phyloP scores from a whole-genome alignment of 805 yeast genomes.

The Candida loeiensis region DNA sequence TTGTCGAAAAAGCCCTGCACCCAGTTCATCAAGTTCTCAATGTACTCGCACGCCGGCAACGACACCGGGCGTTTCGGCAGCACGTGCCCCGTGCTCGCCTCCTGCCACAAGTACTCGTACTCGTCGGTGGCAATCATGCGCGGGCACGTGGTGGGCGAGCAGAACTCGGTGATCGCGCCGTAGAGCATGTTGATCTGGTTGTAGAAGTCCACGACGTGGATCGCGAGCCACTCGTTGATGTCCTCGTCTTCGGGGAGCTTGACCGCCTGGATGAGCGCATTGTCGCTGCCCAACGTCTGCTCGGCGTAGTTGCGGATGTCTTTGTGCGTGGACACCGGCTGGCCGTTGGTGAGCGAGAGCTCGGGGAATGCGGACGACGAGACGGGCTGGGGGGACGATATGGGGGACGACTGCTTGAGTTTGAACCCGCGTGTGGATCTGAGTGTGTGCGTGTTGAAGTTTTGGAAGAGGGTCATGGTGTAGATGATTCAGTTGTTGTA shows the following conservation, averaged over 20 bases:
- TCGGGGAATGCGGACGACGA: conserved; percentile 30
- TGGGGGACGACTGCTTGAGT: conserved; percentile 37
- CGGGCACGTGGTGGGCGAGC: conserved; percentile 94
- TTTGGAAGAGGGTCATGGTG: conserved; percentile 39
- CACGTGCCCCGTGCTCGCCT: conserved; percentile 38
- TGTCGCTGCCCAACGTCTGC: conserved; percentile 90
- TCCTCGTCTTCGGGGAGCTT: conserved; percentile 92
- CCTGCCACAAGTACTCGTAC: conserved; percentile 97
- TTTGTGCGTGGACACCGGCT: conserved; percentile 51
- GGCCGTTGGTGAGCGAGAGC: conserved; percentile 17
- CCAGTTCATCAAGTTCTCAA: conserved; percentile 92
- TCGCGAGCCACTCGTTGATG: conserved; percentile 91
- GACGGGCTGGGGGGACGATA: conserved; percentile 37
- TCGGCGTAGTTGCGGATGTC: conserved; percentile 88
- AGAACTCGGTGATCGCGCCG: conserved; percentile 92
- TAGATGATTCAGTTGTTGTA: neutral
- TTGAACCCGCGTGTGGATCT: conserved; percentile 43
- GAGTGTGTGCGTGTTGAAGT: conserved; percentile 42
- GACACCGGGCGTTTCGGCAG: conserved; percentile 69
- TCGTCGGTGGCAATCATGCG: conserved; percentile 97
- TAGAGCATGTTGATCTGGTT: conserved; percentile 95
- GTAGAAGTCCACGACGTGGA: conserved; percentile 95
- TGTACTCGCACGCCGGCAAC: conserved; percentile 91
- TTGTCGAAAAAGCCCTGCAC: conserved; percentile 90
- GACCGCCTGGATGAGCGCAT: conserved; percentile 88